Conservation (phyloP, 2,329 filamentous ascomycete genomes). For the Fusarium brachygibbosum region DNA sequence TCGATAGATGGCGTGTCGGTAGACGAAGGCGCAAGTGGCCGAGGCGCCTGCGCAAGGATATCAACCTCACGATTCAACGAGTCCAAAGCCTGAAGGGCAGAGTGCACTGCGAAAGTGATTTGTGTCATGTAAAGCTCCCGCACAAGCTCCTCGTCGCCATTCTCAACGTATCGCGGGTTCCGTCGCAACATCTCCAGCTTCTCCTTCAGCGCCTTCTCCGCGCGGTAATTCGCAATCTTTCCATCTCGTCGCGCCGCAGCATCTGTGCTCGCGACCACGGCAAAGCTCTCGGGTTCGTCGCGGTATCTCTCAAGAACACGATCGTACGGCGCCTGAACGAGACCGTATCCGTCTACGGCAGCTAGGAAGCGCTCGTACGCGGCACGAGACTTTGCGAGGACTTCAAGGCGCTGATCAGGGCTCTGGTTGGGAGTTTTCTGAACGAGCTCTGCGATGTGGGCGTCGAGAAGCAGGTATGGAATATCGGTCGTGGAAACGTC, state of each 20-base stretch:
- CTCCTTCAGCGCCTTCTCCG: slow-evolving; percentile 86
- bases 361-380: slow-evolving; percentile 85
- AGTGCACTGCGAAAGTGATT: slow-evolving; percentile 79
- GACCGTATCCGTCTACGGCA: slow-evolving; percentile 81
- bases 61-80: slow-evolving; percentile 86
- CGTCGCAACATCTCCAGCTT: slow-evolving; percentile 75
- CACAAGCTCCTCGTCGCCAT: slow-evolving; percentile 86
- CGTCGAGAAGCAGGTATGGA: slow-evolving; percentile 85
- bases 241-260: slow-evolving; percentile 79
- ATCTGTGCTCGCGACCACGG: slow-evolving; percentile 72
- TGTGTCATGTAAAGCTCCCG: slow-evolving; percentile 84
- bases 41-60: slow-evolving; percentile 82
- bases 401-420: slow-evolving; percentile 69
- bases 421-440: slow-evolving; percentile 72
- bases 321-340: slow-evolving; percentile 74
- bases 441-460: slow-evolving; percentile 82
- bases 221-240: slow-evolving; percentile 87
- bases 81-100: slow-evolving; percentile 89
- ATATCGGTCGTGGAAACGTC: slow-evolving; percentile 88
- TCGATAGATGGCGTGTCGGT: slow-evolving; percentile 60
- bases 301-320: slow-evolving; percentile 80
- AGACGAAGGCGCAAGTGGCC: slow-evolving; percentile 62
- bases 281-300: slow-evolving; percentile 79
- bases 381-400: slow-evolving; percentile 73
- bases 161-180: slow-evolving; percentile 66